phyloP scores from a whole-genome alignment of 2,329 filamentous ascomycete genomes.

The Fusarium sp. region DNA sequence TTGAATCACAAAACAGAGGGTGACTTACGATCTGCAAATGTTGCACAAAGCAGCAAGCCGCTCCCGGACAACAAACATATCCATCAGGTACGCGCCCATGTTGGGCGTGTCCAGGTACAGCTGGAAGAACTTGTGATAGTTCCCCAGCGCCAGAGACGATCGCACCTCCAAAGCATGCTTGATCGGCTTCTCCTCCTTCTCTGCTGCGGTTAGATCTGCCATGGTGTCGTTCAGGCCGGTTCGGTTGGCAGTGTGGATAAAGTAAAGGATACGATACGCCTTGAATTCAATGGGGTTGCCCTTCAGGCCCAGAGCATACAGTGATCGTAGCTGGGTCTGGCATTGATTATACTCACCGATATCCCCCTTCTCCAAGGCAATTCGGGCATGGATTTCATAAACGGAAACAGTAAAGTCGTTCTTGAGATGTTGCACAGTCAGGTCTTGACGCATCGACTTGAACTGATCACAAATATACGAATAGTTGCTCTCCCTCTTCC shows the following conservation, averaged over 20 bases:
- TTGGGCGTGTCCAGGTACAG: constrained; percentile 94
- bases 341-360: constrained; percentile 99
- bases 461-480: constrained; percentile 99
- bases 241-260: constrained; percentile 98
- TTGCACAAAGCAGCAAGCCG: constrained; percentile 89
- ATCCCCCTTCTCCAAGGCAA: constrained; percentile 97
- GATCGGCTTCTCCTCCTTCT: constrained; percentile 86
- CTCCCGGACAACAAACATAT: constrained; percentile 97
- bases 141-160: constrained; percentile 90
- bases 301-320: constrained; percentile 88
- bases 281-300: constrained; percentile 96
- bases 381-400: constrained; percentile 97
- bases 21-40: constrained; percentile 92
- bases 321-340: constrained; percentile 93
- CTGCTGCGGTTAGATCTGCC: constrained; percentile 98
- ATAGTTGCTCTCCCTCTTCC: constrained; percentile 94
- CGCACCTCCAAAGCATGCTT: constrained; percentile 93
- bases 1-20: neutral
- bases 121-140: constrained; percentile 98
- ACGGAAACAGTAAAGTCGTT: constrained; percentile 96
- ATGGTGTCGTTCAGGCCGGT: constrained; percentile 98
- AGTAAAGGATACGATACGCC: constrained; percentile 99
- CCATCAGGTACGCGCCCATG: constrained; percentile 98
- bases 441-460: constrained; percentile 96
- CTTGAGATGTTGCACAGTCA: constrained; percentile 97